phyloP scores from a whole-genome alignment of 75 land plant genomes.

The Ceratopteris richardii region DNA sequence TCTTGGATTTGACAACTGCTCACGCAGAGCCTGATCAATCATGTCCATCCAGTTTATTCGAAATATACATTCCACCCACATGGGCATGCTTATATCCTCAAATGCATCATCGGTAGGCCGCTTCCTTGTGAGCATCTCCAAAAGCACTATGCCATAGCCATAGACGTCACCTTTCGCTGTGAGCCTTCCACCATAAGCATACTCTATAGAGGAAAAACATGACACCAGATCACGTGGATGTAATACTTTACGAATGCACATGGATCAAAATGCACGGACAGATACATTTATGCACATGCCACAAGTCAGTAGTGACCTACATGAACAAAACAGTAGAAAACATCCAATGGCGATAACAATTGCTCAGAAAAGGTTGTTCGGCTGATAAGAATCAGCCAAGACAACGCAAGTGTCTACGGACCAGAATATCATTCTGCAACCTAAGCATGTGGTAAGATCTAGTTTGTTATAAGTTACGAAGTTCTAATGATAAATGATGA shows the following conservation, averaged over 20 bases:
- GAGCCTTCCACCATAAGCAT: slow-evolving; percentile 35
- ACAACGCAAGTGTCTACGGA: too few species aligned
- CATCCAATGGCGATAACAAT: too few species aligned
- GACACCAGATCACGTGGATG: not conserved
- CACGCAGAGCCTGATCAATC: slow-evolving; percentile 8
- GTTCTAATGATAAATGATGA: too few species aligned
- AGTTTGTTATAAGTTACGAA: too few species aligned
- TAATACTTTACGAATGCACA: too few species aligned
- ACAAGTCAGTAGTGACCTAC: not conserved
- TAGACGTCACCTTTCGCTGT: slow-evolving; percentile 49
- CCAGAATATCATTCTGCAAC: too few species aligned
- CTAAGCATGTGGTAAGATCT: too few species aligned
- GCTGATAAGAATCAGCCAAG: too few species aligned
- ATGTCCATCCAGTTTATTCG: not conserved
- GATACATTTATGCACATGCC: too few species aligned
- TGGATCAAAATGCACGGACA: too few species aligned
- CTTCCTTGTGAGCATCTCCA: slow-evolving; percentile 41
- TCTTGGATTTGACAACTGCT: slow-evolving; percentile 13
- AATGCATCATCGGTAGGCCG: slow-evolving; percentile 31
- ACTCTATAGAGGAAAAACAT: slow-evolving; percentile 22
- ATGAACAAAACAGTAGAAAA: not conserved
- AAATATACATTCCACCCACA: not conserved
- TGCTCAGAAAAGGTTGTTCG: too few species aligned
- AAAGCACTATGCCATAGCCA: slow-evolving; percentile 41
- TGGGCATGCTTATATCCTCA: slow-evolving; percentile 1